Evolutionary conservation across 805 yeast species (phyloP).

Genomic region (Maudiozyma barnettii): DNA sequence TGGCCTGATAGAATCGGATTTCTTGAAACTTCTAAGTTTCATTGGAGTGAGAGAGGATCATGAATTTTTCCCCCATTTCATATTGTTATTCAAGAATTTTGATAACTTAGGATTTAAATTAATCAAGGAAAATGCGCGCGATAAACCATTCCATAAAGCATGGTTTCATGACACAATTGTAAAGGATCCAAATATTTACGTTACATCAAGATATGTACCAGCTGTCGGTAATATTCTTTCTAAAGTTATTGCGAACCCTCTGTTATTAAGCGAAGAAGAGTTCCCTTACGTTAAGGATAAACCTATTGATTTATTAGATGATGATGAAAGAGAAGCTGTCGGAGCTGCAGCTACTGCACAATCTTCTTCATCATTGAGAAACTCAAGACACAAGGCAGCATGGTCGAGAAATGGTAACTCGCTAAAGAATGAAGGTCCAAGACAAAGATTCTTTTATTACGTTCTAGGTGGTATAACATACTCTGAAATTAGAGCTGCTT

Average conservation of each 20-base stretch:
- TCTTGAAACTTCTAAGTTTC: slow-evolving; percentile 57
- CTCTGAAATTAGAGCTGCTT: slow-evolving; percentile 67
- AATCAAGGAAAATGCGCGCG: slow-evolving; percentile 34
- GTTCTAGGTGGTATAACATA: slow-evolving; percentile 86
- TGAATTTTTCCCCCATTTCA: slow-evolving; percentile 34
- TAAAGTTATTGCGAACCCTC: slow-evolving; percentile 39
- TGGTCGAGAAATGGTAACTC: slow-evolving; percentile 49
- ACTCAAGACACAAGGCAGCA: slow-evolving; percentile 62
- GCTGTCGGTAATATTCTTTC: slow-evolving; percentile 53
- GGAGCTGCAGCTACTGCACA: slow-evolving; percentile 27
- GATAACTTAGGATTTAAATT: slow-evolving; percentile 49
- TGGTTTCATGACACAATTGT: slow-evolving; percentile 44
- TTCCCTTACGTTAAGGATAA: slow-evolving; percentile 74
- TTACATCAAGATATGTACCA: slow-evolving; percentile 65
- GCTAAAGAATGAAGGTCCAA: slow-evolving; percentile 28
- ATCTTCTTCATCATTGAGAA: slow-evolving; percentile 48
- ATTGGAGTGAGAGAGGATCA: slow-evolving; percentile 33
- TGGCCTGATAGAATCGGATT: slow-evolving; percentile 68
- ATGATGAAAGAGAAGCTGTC: slow-evolving; percentile 28
- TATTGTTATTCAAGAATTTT: slow-evolving; percentile 50
- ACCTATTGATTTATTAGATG: slow-evolving; percentile 42
- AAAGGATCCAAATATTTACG: slow-evolving; percentile 34
- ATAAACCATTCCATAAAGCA: slow-evolving; percentile 39
- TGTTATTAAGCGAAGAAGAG: slow-evolving; percentile 40
- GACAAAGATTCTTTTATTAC: slow-evolving; percentile 69